Evolutionary conservation across 306 rosid species (phyloP).

Genomic region (Castanea mollissima): DNA sequence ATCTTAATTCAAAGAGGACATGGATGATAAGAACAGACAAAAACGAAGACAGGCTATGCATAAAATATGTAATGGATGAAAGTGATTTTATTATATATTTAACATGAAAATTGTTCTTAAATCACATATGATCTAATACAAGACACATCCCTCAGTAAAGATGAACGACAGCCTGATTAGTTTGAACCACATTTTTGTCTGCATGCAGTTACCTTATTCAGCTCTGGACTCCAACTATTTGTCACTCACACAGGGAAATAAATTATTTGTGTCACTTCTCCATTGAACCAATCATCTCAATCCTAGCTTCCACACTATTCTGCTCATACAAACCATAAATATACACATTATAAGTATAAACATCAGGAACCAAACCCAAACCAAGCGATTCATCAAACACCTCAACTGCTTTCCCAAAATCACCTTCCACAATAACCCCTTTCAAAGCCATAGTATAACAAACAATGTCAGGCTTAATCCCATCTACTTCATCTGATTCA

Average conservation of each 20-base stretch:
- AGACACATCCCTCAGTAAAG: too few species aligned
- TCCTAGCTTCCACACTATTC: constrained; percentile 43
- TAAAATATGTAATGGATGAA: background rate
- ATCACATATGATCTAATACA: too few species aligned
- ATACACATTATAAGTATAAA: constrained; percentile 64
- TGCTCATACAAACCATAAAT: constrained; percentile 70
- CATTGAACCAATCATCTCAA: constrained; percentile 52
- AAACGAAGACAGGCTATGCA: background rate
- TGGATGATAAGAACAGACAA: background rate
- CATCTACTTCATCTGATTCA: constrained; percentile 53
- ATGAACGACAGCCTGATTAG: too few species aligned
- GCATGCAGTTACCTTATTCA: too few species aligned
- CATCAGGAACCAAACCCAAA: constrained; percentile 65
- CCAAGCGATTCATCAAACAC: constrained; percentile 77
- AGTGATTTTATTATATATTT: background rate
- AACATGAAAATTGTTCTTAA: background rate
- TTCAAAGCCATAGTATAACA: constrained; percentile 73
- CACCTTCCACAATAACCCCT: constrained; percentile 45
- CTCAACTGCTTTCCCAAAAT: constrained; percentile 46
- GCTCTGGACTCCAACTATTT: too few species aligned
- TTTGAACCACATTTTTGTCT: too few species aligned
- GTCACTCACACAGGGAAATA: too few species aligned
- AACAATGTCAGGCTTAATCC: constrained; percentile 69
- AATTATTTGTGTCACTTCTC: constrained; percentile 46
- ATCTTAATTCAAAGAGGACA: background rate